Evolutionary conservation across 352 stramenopile species (phyloP).

Genomic region (Phytophthora pinifolia): DNA sequence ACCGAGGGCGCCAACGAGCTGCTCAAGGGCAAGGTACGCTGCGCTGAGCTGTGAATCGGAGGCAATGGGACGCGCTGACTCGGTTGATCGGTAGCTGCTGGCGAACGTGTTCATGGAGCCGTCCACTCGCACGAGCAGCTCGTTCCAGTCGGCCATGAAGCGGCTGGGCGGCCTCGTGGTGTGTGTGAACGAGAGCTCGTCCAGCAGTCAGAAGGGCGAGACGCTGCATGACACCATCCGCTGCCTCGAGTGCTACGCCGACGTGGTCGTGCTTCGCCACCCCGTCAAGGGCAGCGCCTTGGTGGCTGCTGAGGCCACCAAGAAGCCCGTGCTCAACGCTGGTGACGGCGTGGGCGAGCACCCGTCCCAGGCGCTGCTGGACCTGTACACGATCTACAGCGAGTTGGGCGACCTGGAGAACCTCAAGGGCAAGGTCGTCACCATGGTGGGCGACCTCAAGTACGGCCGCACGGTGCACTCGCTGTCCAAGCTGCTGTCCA

Average conservation of each 20-base stretch:
- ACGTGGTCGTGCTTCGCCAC: conserved; percentile 96
- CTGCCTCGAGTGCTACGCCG: conserved; percentile 96
- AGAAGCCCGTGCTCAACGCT: conserved; percentile 95
- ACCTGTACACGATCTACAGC: conserved; percentile 97
- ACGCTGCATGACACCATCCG: conserved; percentile 97
- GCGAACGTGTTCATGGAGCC: conserved; percentile 98
- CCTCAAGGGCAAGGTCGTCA: conserved; percentile 89
- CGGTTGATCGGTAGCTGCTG: conserved; percentile 69
- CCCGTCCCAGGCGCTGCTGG: conserved; percentile 98
- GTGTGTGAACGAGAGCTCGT: conserved; percentile 93
- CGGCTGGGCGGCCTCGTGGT: conserved; percentile 96
- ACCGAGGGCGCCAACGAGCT: conserved; percentile 65
- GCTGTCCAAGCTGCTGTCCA: conserved; percentile 93
- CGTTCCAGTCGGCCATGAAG: conserved; percentile 97
- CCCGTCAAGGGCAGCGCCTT: conserved; percentile 87
- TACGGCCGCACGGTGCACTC: conserved; percentile 99
- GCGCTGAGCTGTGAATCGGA: neutral
- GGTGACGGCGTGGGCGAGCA: conserved; percentile 97
- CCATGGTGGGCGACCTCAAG: conserved; percentile 98
- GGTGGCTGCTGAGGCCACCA: conserved; percentile 70
- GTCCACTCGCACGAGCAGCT: conserved; percentile 97
- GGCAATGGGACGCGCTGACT: neutral
- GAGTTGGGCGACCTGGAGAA: conserved; percentile 74
- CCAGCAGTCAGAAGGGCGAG: conserved; percentile 97
- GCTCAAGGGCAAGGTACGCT: conserved; percentile 78